These are phyloP conservation scores for Malassezia japonica DNA, from an alignment of 1,284 basidiomycete genomes.

Conservation along the genomic window DNA sequence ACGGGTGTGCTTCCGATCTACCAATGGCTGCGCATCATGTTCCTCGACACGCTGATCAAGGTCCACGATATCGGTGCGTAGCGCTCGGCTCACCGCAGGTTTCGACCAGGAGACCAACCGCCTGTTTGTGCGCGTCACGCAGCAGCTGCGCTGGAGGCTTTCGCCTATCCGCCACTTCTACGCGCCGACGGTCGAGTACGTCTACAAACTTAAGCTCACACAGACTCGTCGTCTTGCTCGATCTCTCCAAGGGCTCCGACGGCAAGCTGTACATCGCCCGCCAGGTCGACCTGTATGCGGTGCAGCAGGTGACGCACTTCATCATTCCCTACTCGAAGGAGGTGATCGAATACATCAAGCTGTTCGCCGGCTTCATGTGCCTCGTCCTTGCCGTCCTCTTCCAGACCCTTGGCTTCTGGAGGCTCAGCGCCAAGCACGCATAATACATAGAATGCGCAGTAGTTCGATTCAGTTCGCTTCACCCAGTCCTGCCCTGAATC, in stretches of 20 bases:
- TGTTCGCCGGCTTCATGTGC: slow-evolving; percentile 7
- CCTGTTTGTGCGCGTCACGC: slow-evolving; percentile 20
- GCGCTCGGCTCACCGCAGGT: slow-evolving; percentile 15
- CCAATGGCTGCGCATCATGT: slow-evolving; percentile 41
- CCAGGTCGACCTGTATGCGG: slow-evolving; percentile 36
- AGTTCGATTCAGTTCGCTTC: too few relatives aligned
- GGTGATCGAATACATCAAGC: slow-evolving; percentile 2
- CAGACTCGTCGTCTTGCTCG: slow-evolving; percentile 33
- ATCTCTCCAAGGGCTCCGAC: slow-evolving; percentile 34
- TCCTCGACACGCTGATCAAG: slow-evolving; percentile 27
- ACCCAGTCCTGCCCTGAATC: too few relatives aligned
- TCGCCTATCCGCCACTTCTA: slow-evolving; percentile 3
- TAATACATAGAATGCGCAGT: too few relatives aligned
- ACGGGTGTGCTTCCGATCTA: slow-evolving; percentile 40
- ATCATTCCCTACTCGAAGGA: background rate
- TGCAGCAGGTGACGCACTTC: slow-evolving; percentile 5
- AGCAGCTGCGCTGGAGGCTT: slow-evolving; percentile 23
- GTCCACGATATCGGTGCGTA: slow-evolving; percentile 33
- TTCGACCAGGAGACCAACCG: slow-evolving; percentile 26
- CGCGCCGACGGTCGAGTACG: slow-evolving; percentile 1
- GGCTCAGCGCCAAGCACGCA: too few relatives aligned
- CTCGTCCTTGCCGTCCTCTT: slow-evolving; percentile 5
- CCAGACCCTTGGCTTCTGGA: slow-evolving; percentile 14
- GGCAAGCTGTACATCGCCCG: slow-evolving; percentile 41
- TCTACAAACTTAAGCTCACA: background rate